Evolutionary conservation across 805 yeast species (phyloP), one percentile per base, ranked within the genome.

Genomic region (Pichia heedii): DNA sequence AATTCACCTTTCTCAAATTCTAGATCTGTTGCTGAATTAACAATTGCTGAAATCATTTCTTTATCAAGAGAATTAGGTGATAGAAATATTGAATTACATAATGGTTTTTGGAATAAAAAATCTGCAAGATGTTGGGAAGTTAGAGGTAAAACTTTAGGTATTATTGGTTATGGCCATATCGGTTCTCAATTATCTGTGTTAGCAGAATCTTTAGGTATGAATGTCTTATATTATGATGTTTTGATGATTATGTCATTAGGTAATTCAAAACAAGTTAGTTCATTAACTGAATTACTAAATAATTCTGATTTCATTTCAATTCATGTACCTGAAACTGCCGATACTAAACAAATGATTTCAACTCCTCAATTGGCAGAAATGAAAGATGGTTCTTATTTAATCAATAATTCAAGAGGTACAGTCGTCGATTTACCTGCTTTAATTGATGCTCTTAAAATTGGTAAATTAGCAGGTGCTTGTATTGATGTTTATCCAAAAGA

Each of bases 131-230:
- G 98, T 71, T 93, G 97, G 97, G 98, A 93, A 70, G 89, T 93
- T 55, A 84, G 98, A 71, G 98, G 98, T 54, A 93, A 93, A 68
- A 90, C 98, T 39, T 74, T 93, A 56, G 98, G 98, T 49, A 93
- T 93, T 58, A 74, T 93, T 33, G 98, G 98, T 55, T 93, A 93
- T 60, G 98, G 98, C 57, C 98, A 93, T 67, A 93, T 93, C 69
- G 98, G 98, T 56, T 71, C 97, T 40, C 98, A 93, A 70, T 79
- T 93, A 62, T 84, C 96, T 9, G 98, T 93, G 11, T 71, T 93
- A 56, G 97, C 98, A 40, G 98, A 93, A 73, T 78, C 97, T 37
- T 79, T 93, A 80, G 98, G 98, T 69, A 82, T 93, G 96, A 84
- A 84, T 54, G 97, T 93, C 42, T 69, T 90, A 49, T 93, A 90